These are phyloP conservation scores for Hamigera avellanea DNA, from an alignment of 495 filamentous ascomycete genomes.

Conservation along the genomic window DNA sequence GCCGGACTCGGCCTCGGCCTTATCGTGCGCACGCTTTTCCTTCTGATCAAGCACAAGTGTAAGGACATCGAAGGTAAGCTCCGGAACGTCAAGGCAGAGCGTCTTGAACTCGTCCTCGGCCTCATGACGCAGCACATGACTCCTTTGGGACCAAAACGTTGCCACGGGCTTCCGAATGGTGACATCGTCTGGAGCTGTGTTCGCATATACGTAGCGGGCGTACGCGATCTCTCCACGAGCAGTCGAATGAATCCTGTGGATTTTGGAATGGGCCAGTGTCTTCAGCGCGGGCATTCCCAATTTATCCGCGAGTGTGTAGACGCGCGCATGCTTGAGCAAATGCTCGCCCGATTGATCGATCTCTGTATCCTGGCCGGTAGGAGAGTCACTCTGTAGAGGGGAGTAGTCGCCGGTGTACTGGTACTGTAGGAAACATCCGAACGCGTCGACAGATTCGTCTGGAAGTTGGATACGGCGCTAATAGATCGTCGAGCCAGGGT, in stretches of 20 bases:
- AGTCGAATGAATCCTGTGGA: slow-evolving; percentile 75
- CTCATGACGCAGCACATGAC: slow-evolving; percentile 69
- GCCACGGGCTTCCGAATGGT: slow-evolving; percentile 74
- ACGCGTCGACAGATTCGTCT: slow-evolving; percentile 64
- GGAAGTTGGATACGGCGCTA: slow-evolving; percentile 56
- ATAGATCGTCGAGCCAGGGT: slow-evolving; percentile 1
- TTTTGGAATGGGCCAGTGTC: slow-evolving; percentile 71
- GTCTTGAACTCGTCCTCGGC: slow-evolving; percentile 69
- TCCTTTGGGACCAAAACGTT: slow-evolving; percentile 78
- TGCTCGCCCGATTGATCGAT: slow-evolving; percentile 64
- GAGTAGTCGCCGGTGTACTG: slow-evolving; percentile 90
- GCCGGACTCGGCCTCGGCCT: slow-evolving; percentile 15
- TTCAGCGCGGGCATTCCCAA: slow-evolving; percentile 62
- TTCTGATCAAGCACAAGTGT: slow-evolving; percentile 52
- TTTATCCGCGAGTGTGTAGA: slow-evolving; percentile 83
- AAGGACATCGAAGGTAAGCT: slow-evolving; percentile 88
- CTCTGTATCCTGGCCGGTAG: slow-evolving; percentile 36
- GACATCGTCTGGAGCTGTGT: slow-evolving; percentile 55
- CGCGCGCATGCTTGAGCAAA: slow-evolving; percentile 72
- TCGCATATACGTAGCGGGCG: slow-evolving; percentile 78
- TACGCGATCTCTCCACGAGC: slow-evolving; percentile 82
- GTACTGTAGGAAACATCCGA: slow-evolving; percentile 82
- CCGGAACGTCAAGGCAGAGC: slow-evolving; percentile 79
- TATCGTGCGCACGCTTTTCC: slow-evolving; percentile 38
- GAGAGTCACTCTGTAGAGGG: slow-evolving; percentile 46